phyloP scores from a whole-genome alignment of 768 basidiomycete species.

The Suillus cothurnatus region DNA sequence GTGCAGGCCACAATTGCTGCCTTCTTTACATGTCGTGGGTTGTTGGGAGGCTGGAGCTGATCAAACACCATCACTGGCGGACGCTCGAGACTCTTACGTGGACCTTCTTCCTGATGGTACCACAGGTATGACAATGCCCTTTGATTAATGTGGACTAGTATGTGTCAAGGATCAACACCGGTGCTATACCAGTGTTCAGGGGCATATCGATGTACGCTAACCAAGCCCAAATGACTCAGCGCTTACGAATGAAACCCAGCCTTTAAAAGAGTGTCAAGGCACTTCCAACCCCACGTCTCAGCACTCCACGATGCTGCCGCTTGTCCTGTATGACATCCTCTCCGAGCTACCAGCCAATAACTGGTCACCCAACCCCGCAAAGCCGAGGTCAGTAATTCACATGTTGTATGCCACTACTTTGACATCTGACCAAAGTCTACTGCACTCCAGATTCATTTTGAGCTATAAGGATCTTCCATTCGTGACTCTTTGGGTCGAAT shows the following conservation, averaged over 20 bases:
- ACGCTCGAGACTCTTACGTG: not conserved
- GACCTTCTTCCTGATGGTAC: not conserved
- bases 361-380: not conserved
- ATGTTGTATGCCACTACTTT: not conserved
- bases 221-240: not conserved
- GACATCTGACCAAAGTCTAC: not conserved
- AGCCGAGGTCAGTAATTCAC: not conserved
- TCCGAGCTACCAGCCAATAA: not conserved
- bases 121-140: not conserved
- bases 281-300: not conserved
- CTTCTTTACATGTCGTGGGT: not conserved
- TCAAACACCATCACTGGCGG: not conserved
- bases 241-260: not conserved
- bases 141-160: not conserved
- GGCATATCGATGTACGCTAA: not conserved
- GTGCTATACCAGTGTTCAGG: not conserved
- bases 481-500: not conserved
- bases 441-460: not conserved
- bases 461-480: not conserved
- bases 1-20: not conserved
- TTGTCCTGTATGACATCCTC: not conserved
- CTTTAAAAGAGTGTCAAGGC: not conserved
- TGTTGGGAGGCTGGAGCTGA: not conserved
- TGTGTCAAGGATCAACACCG: not conserved
- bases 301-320: not conserved